These are phyloP conservation scores for Cyclotella baltica DNA, from an alignment of 108 stramenopile species.

Conservation along the genomic window DNA sequence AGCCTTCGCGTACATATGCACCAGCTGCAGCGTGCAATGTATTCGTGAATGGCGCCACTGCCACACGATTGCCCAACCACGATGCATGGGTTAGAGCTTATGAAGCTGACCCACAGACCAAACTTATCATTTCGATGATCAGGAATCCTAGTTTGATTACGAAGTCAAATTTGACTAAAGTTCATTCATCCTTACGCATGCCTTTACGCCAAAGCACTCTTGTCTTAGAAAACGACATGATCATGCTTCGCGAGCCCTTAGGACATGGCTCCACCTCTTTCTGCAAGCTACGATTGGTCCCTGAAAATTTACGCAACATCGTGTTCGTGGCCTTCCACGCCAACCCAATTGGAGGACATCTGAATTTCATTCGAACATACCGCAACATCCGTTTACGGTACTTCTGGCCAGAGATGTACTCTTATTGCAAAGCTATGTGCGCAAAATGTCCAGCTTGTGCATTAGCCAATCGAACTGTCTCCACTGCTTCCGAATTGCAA, in stretches of 20 bases:
- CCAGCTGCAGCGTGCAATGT: not conserved
- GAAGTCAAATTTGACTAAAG: not conserved
- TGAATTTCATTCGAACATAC: conserved; percentile 6
- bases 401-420: conserved; percentile 28
- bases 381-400: conserved; percentile 11
- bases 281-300: conserved; percentile 13
- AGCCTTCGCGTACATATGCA: not conserved
- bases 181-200: not conserved
- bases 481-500: not conserved
- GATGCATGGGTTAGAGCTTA: conserved; percentile 3
- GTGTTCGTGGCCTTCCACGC: conserved; percentile 35
- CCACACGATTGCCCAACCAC: not conserved
- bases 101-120: not conserved
- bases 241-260: not conserved
- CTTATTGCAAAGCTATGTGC: not conserved
- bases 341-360: conserved; percentile 26
- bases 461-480: not conserved
- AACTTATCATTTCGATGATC: not conserved
- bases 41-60: conserved; percentile 19
- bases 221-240: conserved; percentile 1
- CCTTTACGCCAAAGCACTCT: not conserved
- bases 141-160: not conserved
- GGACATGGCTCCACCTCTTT: not conserved
- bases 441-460: conserved; percentile 8
- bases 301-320: conserved; percentile 8